Evolutionary conservation across 495 filamentous ascomycete species (phyloP).

Genomic region (Cladorrhinum samala): DNA sequence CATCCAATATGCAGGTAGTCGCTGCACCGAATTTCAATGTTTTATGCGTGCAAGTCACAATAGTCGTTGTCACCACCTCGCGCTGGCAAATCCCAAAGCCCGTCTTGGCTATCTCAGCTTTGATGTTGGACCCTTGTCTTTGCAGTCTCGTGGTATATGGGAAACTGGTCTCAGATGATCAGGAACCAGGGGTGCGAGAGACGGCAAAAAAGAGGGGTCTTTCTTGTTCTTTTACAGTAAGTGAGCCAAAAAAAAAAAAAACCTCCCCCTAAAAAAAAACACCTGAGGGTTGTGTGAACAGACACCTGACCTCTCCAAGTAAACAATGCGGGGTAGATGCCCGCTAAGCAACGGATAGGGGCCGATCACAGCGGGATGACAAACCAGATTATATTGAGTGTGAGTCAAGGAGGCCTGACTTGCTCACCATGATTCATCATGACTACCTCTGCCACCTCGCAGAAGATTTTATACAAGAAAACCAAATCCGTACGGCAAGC

Average conservation of each 20-base stretch:
- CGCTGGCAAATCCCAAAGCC: not conserved
- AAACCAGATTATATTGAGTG: not conserved
- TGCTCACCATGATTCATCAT: not conserved
- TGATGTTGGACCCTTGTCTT: not conserved
- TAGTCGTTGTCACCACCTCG: not conserved
- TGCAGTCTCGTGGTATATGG: not conserved
- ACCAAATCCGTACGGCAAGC: too few relatives aligned
- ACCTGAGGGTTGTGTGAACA: too few relatives aligned
- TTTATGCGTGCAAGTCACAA: not conserved
- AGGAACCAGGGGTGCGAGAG: too few relatives aligned
- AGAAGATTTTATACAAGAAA: too few relatives aligned
- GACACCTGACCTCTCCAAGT: not conserved
- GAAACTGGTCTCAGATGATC: not conserved
- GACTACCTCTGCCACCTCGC: too few relatives aligned
- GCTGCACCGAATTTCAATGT: not conserved
- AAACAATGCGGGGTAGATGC: not conserved
- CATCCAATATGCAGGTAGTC: too few relatives aligned
- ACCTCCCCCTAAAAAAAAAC: too few relatives aligned
- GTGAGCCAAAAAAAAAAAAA: too few relatives aligned
- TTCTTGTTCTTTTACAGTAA: too few relatives aligned
- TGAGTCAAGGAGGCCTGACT: not conserved
- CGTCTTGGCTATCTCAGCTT: not conserved
- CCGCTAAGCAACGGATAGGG: not conserved
- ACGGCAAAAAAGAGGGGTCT: too few relatives aligned
- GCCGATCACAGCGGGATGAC: not conserved